These are phyloP conservation scores for Lepidium africanum DNA, from an alignment of 345 rosid species.

Conservation along the genomic window DNA sequence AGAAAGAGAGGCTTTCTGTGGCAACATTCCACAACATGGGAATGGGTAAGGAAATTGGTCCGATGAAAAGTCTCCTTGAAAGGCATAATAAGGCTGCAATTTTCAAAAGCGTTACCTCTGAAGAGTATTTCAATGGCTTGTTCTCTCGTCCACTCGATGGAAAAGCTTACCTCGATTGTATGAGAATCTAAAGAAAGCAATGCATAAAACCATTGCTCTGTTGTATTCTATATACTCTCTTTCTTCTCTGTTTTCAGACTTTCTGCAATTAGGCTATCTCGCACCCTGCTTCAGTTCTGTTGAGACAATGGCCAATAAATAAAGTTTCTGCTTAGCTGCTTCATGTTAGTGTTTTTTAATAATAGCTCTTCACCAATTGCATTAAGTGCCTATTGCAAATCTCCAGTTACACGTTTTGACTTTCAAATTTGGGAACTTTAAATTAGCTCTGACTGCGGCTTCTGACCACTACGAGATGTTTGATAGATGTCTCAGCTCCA, in stretches of 20 bases:
- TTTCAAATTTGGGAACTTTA: not conserved
- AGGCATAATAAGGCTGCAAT: conserved; percentile 14
- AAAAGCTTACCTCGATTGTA: conserved; percentile 26
- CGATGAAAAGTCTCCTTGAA: conserved; percentile 15
- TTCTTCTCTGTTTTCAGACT: not conserved
- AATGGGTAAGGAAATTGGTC: conserved; percentile 23
- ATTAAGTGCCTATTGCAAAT: not conserved
- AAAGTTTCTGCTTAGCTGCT: not conserved
- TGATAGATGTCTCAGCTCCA: not conserved
- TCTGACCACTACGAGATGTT: not conserved
- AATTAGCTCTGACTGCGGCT: not conserved
- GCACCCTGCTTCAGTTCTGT: not conserved
- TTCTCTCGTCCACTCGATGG: conserved; percentile 16
- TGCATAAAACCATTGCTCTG: not conserved
- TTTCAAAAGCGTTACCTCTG: conserved; percentile 8
- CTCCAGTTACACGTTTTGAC: not conserved
- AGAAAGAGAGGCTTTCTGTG: conserved; percentile 29
- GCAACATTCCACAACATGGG: conserved; percentile 23
- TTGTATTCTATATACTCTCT: not conserved
- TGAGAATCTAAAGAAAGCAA: conserved; percentile 15
- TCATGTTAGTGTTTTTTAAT: not conserved
- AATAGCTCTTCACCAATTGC: not conserved
- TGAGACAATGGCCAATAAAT: not conserved
- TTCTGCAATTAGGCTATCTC: not conserved
- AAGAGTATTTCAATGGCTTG: conserved; percentile 12